phyloP scores from a whole-genome alignment of 2,329 filamentous ascomycete genomes.

The Lachnellula hyalina region DNA sequence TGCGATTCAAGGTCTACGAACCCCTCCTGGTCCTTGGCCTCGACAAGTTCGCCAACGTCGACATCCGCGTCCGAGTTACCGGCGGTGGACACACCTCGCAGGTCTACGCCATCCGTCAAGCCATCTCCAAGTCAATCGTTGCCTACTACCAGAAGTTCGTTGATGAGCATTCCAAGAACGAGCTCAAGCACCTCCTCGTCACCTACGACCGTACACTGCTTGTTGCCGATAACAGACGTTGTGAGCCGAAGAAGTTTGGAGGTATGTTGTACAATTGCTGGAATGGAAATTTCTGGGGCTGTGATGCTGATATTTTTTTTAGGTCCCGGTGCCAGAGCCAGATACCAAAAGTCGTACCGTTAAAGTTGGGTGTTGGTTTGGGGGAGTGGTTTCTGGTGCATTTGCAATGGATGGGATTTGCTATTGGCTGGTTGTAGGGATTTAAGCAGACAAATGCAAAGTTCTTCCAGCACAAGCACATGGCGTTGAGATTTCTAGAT shows the following conservation, averaged over 20 bases:
- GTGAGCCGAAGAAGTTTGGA: slow-evolving; percentile 94
- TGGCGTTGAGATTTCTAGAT: slow-evolving; percentile 14
- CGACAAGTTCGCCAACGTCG: slow-evolving; percentile 94
- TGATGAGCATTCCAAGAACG: slow-evolving; percentile 99
- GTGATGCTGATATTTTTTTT: slow-evolving; percentile 42
- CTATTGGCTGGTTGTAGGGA: slow-evolving; percentile 31
- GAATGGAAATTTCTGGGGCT: neutral
- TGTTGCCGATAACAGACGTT: slow-evolving; percentile 97
- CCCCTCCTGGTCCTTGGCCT: slow-evolving; percentile 93
- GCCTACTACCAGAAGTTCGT: slow-evolving; percentile 99
- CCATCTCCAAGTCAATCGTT: slow-evolving; percentile 95
- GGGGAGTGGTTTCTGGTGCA: slow-evolving; percentile 31
- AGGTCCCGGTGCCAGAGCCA: slow-evolving; percentile 87
- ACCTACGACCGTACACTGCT: slow-evolving; percentile 96
- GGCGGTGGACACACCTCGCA: slow-evolving; percentile 98
- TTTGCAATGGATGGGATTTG: slow-evolving; percentile 32
- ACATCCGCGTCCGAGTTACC: slow-evolving; percentile 93
- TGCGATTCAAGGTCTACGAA: slow-evolving; percentile 99
- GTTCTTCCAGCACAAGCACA: slow-evolving; percentile 24
- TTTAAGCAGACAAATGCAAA: slow-evolving; percentile 32
- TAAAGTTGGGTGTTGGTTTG: slow-evolving; percentile 46
- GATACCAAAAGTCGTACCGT: slow-evolving; percentile 99
- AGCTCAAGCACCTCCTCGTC: slow-evolving; percentile 94
- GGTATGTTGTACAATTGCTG: slow-evolving; percentile 29
- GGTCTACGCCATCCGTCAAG: slow-evolving; percentile 97